These are phyloP conservation scores for Albophoma yamanashiensis DNA, from an alignment of 2,329 filamentous ascomycete species.

Conservation along the genomic window DNA sequence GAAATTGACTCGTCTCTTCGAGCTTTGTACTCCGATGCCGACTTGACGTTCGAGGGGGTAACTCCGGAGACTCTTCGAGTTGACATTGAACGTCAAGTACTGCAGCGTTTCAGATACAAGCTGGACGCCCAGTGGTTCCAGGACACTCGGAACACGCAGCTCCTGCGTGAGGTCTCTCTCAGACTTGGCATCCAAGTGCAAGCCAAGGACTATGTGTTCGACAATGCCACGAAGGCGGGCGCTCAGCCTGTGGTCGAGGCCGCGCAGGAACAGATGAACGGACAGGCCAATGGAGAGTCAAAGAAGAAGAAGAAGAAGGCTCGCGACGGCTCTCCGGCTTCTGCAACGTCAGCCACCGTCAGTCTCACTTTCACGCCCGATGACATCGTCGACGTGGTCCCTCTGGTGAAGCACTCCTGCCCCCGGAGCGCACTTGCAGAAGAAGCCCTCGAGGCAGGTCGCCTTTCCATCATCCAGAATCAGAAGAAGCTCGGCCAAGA, in stretches of 20 bases:
- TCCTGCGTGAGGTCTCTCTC: slow-evolving; percentile 79
- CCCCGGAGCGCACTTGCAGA: slow-evolving; percentile 86
- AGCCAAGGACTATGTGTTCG: slow-evolving; percentile 46
- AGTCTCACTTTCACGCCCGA: slow-evolving; percentile 58
- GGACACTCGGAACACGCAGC: slow-evolving; percentile 62
- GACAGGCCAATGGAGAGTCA: slow-evolving; percentile 30
- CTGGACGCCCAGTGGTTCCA: slow-evolving; percentile 59
- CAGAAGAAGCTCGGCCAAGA: slow-evolving; percentile 96
- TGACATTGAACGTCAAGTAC: slow-evolving; percentile 62
- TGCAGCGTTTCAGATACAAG: slow-evolving; percentile 65
- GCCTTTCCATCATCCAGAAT: slow-evolving; percentile 89
- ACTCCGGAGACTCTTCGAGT: slow-evolving; percentile 61
- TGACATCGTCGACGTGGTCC: slow-evolving; percentile 87
- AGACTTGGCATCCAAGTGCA: slow-evolving; percentile 86
- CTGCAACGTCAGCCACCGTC: slow-evolving; percentile 28
- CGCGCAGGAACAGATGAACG: slow-evolving; percentile 24
- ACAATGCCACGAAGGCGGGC: slow-evolving; percentile 14
- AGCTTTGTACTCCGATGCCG: slow-evolving; percentile 67
- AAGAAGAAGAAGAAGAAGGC: slow-evolving; percentile 55
- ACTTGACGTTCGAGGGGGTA: slow-evolving; percentile 70
- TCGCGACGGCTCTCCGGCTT: slow-evolving; percentile 41
- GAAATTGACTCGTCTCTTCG: slow-evolving; percentile 68
- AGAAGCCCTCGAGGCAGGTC: slow-evolving; percentile 89
- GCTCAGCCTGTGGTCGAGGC: slow-evolving; percentile 19
- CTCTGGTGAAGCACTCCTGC: slow-evolving; percentile 86